Percentiles rank a stretch among this genome's conserved stretches.
These are phyloP conservation scores for Parastagonospora nodorum DNA, from an alignment of 2,329 filamentous ascomycete genomes.

Conservation along the genomic window DNA sequence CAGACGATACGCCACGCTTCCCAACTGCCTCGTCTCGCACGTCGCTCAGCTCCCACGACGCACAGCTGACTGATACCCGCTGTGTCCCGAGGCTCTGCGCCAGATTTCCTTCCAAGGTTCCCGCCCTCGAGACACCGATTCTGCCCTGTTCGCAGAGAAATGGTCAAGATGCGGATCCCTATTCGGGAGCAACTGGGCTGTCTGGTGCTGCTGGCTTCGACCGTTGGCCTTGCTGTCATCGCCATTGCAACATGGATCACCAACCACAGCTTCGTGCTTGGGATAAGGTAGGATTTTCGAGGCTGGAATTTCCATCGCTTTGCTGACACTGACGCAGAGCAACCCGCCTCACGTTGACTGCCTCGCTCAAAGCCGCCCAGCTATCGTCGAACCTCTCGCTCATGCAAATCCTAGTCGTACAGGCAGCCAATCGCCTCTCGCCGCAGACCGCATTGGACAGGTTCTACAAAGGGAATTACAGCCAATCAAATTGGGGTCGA, in stretches of 20 bases:
- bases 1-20: constrained; percentile 12
- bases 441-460: constrained; percentile 58
- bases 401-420: constrained; percentile 74
- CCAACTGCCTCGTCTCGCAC: constrained; percentile 17
- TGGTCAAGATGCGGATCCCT: constrained; percentile 74
- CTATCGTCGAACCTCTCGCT: constrained; percentile 79
- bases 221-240: constrained; percentile 76
- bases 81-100: constrained; percentile 7
- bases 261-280: constrained; percentile 65
- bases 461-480: constrained; percentile 62
- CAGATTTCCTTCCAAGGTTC: constrained; percentile 2
- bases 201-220: constrained; percentile 75
- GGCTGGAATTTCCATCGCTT: background rate
- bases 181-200: constrained; percentile 86
- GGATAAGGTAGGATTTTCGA: constrained; percentile 51
- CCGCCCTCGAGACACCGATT: constrained; percentile 1
- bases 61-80: constrained; percentile 20
- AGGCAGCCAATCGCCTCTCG: constrained; percentile 68
- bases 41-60: constrained; percentile 11
- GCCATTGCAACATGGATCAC: constrained; percentile 74
- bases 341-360: constrained; percentile 73
- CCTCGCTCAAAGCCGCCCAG: constrained; percentile 84
- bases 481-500: constrained; percentile 62
- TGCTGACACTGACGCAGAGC: constrained; percentile 43
- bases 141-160: constrained; percentile 9